Conservation (phyloP, 805 yeast species). For the Candida morakotiae region DNA sequence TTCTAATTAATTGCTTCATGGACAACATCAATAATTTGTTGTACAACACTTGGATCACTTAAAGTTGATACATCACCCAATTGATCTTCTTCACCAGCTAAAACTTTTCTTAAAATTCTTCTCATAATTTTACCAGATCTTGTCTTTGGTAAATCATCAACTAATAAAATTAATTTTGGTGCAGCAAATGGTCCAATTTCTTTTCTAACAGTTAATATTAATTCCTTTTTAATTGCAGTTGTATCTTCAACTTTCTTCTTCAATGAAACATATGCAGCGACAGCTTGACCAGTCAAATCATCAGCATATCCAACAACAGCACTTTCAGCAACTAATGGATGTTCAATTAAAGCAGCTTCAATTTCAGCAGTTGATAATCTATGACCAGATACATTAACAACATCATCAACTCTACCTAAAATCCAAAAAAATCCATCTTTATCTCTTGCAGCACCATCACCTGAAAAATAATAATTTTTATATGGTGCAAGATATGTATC, state of each 20-base stretch:
- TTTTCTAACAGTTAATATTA: conserved; percentile 84
- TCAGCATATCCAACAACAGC: conserved; percentile 97
- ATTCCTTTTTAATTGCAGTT: conserved; percentile 64
- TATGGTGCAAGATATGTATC: conserved; percentile 93
- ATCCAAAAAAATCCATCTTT: conserved; percentile 97
- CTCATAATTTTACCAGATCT: conserved; percentile 99
- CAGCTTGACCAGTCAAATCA: conserved; percentile 97
- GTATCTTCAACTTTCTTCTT: conserved; percentile 48
- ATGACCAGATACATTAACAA: conserved; percentile 96
- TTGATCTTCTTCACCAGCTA: conserved; percentile 87
- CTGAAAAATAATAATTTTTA: conserved; percentile 92
- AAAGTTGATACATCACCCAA: conserved; percentile 90
- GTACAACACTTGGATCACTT: conserved; percentile 82
- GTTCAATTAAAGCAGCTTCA: conserved; percentile 84
- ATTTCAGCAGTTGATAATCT: conserved; percentile 98
- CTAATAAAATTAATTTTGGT: conserved; percentile 80
- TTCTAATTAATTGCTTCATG: conserved; percentile 10
- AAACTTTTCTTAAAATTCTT: conserved; percentile 90
- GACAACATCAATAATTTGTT: conserved; percentile 68
- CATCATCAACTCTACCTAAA: conserved; percentile 97
- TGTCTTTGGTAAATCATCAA: conserved; percentile 94
- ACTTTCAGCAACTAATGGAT: conserved; percentile 78
- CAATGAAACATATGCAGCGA: conserved; percentile 88
- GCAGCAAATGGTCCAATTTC: conserved; percentile 95
- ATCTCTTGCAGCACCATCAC: conserved; percentile 98